Percentiles rank a stretch among this genome's conserved stretches.
These are phyloP conservation scores for Picea glauca DNA, from an alignment of 75 land plant genomes.

Conservation along the genomic window DNA sequence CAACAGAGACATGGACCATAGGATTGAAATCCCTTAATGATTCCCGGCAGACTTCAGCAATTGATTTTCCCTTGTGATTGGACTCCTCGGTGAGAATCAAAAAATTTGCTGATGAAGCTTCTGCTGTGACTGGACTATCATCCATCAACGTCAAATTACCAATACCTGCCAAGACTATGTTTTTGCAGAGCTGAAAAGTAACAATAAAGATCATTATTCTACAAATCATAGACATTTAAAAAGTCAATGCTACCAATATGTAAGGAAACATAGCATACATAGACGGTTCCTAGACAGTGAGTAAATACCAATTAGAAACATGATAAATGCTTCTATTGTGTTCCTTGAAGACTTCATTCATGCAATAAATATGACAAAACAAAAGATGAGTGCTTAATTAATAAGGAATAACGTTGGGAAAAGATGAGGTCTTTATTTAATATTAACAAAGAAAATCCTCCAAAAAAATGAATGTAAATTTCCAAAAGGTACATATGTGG, in stretches of 20 bases:
- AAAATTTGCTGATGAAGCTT: constrained; percentile 57
- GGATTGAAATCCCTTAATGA: constrained; percentile 93
- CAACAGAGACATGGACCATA: constrained; percentile 82
- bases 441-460: background rate
- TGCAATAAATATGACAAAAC: background rate
- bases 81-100: constrained; percentile 59
- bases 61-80: constrained; percentile 33
- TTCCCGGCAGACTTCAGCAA: constrained; percentile 76
- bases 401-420: background rate
- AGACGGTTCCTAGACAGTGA: background rate
- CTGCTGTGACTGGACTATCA: constrained; percentile 48
- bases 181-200: constrained; percentile 86
- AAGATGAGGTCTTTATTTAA: background rate
- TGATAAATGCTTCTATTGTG: background rate
- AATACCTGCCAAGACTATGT: constrained; percentile 93
- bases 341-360: background rate
- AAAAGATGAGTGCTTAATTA: background rate
- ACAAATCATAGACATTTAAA: background rate
- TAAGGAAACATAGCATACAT: background rate
- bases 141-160: constrained; percentile 88
- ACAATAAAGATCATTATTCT: background rate
- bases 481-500: background rate
- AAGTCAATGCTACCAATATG: background rate
- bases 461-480: background rate
- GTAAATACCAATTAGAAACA: too few relatives aligned